These are phyloP conservation scores for Hydnomerulius pinastri DNA, from an alignment of 768 basidiomycete genomes.

Conservation along the genomic window DNA sequence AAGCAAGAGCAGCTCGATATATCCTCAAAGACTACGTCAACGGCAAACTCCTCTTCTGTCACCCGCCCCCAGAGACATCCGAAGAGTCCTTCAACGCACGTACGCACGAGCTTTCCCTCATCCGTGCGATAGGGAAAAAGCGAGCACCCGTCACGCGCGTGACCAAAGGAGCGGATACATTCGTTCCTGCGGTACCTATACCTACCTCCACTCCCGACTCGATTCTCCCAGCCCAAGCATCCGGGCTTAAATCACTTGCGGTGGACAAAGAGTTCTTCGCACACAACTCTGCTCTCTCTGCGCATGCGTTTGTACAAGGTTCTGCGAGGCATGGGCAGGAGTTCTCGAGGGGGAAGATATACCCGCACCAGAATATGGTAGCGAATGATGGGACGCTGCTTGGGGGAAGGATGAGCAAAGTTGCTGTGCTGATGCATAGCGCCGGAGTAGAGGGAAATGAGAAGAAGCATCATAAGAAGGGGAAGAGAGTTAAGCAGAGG, in stretches of 20 bases:
- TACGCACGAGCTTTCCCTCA: conserved; percentile 62
- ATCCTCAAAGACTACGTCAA: conserved; percentile 97
- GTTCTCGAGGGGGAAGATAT: conserved; percentile 65
- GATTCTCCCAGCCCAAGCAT: conserved; percentile 30
- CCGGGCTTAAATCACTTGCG: conserved; percentile 56
- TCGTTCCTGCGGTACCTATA: conserved; percentile 42
- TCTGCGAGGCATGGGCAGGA: conserved; percentile 55
- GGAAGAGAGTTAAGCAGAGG: conserved; percentile 81
- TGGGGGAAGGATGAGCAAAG: conserved; percentile 41
- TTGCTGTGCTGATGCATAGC: conserved; percentile 44
- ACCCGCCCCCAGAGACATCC: conserved; percentile 75
- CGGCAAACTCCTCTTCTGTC: conserved; percentile 88
- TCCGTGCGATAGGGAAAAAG: conserved; percentile 75
- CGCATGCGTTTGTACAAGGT: conserved; percentile 67
- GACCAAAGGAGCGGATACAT: conserved; percentile 81
- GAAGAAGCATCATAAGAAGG: conserved; percentile 87
- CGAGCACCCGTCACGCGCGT: conserved; percentile 87
- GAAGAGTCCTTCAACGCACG: conserved; percentile 74
- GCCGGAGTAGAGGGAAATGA: conserved; percentile 38
- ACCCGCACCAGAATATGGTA: conserved; percentile 83
- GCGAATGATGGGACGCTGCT: conserved; percentile 78
- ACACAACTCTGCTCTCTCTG: conserved; percentile 47
- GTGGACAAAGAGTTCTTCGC: conserved; percentile 87
- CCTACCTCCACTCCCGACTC: conserved; percentile 6
- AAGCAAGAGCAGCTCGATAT: conserved; percentile 89